A percentile compares a stretch with the other conserved stretches of the same genome.
phyloP scores from a whole-genome alignment of 2,329 filamentous ascomycete genomes.

The Beauveria caledonica region DNA sequence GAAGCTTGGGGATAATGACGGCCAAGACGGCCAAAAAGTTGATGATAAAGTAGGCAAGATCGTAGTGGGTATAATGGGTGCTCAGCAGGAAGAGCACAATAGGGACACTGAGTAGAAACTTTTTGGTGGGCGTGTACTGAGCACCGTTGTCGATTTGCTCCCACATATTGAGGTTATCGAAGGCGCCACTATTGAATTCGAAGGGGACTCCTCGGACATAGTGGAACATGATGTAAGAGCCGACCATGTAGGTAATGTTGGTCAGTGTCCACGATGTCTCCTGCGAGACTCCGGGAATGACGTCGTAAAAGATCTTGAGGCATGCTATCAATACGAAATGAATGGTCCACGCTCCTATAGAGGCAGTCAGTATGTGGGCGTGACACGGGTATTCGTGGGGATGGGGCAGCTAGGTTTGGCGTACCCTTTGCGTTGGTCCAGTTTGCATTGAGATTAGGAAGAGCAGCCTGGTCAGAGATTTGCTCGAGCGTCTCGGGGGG shows the following conservation, averaged over 20 bases:
- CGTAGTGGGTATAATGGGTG: conserved; percentile 98
- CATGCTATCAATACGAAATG: conserved; percentile 86
- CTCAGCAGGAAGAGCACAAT: conserved; percentile 92
- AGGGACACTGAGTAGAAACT: conserved; percentile 90
- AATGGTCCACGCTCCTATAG: conserved; percentile 88
- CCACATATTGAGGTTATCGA: conserved; percentile 99
- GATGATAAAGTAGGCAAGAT: conserved; percentile 92
- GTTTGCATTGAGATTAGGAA: conserved; percentile 94
- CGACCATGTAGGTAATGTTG: conserved; percentile 98
- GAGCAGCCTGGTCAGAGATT: conserved; percentile 88
- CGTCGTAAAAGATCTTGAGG: conserved; percentile 95
- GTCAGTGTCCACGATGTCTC: conserved; percentile 98
- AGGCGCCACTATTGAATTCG: conserved; percentile 96
- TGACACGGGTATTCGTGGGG: not conserved
- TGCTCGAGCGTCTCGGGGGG: conserved; percentile 95
- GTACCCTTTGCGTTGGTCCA: conserved; percentile 99
- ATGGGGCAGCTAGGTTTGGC: conserved; percentile 19
- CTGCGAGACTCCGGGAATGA: conserved; percentile 91
- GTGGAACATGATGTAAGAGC: conserved; percentile 99
- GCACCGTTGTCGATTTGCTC: conserved; percentile 99
- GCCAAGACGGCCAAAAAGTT: conserved; percentile 89
- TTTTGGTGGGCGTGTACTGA: conserved; percentile 97
- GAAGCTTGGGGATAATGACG: conserved; percentile 93
- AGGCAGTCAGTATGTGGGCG: conserved; percentile 8
- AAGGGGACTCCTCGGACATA: conserved; percentile 97